Conservation (phyloP, 2,329 filamentous ascomycete species). For the Fusarium sp. region DNA sequence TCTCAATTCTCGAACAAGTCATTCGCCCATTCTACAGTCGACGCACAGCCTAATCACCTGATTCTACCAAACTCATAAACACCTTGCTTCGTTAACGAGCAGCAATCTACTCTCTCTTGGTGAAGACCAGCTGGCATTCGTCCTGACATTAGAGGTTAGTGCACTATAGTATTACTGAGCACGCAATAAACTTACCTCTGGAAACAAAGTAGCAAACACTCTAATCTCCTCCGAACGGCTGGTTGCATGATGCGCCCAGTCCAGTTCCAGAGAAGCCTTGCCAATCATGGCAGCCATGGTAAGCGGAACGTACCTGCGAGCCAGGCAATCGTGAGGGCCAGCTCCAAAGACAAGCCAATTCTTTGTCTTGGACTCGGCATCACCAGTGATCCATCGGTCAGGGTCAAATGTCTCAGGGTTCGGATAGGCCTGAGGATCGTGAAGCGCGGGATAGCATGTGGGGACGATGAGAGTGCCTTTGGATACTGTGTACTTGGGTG, state of each 20-base stretch:
- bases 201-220: slow-evolving; percentile 60
- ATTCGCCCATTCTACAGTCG: no score
- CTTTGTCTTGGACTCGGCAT: slow-evolving; percentile 59
- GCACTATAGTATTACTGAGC: no score
- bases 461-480: slow-evolving; percentile 61
- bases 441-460: slow-evolving; percentile 61
- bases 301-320: slow-evolving; percentile 59
- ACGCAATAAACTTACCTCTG: slow-evolving; percentile 51
- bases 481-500: slow-evolving; percentile 57
- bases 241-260: slow-evolving; percentile 62
- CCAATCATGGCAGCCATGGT: slow-evolving; percentile 63
- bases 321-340: slow-evolving; percentile 61
- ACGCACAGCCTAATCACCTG: neutral
- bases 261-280: slow-evolving; percentile 59
- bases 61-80: no score
- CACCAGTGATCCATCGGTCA: slow-evolving; percentile 61
- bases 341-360: slow-evolving; percentile 65
- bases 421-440: slow-evolving; percentile 58
- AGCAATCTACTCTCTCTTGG: neutral
- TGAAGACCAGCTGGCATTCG: slow-evolving; percentile 21
- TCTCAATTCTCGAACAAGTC: neutral
- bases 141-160: neutral
- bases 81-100: neutral
- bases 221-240: slow-evolving; percentile 58
- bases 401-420: slow-evolving; percentile 59